Percentiles rank a stretch among this genome's conserved stretches.
These are phyloP conservation scores for Globisporangium mamillatum DNA, from an alignment of 352 stramenopile genomes.

Conservation along the genomic window DNA sequence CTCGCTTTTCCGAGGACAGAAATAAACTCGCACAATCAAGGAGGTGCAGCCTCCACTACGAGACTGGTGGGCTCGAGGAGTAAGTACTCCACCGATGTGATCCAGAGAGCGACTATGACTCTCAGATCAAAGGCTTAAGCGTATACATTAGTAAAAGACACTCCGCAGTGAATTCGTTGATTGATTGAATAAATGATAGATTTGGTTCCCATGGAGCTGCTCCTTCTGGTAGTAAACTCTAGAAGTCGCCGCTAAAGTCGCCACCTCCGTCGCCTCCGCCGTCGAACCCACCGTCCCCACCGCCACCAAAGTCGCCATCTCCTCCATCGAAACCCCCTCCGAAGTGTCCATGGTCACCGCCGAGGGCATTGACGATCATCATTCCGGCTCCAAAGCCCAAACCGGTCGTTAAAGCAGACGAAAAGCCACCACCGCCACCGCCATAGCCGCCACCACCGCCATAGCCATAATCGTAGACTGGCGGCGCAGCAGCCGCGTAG, in stretches of 20 bases:
- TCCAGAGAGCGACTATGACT: no score
- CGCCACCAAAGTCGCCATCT: neutral
- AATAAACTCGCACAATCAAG: no score
- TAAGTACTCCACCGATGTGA: no score
- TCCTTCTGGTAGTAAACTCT: neutral
- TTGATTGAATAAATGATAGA: neutral
- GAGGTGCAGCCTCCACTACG: no score
- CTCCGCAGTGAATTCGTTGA: neutral
- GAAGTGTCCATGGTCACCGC: slow-evolving; percentile 5
- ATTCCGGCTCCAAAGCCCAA: slow-evolving; percentile 7
- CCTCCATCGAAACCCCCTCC: slow-evolving; percentile 5
- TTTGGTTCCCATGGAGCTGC: neutral
- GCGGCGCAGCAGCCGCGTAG: neutral
- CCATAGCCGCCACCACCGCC: slow-evolving; percentile 8
- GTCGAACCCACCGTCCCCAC: slow-evolving; percentile 5
- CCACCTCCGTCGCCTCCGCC: slow-evolving; percentile 4
- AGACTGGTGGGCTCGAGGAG: no score
- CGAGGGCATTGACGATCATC: slow-evolving; percentile 6
- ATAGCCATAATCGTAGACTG: slow-evolving; percentile 10
- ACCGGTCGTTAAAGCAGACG: neutral
- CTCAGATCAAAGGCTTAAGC: no score
- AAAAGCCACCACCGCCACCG: slow-evolving; percentile 7
- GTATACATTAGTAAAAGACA: no score
- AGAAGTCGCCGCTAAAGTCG: slow-evolving; percentile 15
- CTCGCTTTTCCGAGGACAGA: no score